These are phyloP conservation scores for Zea luxurians DNA, from an alignment of 176 grass and related monocot genomes.

Conservation along the genomic window DNA sequence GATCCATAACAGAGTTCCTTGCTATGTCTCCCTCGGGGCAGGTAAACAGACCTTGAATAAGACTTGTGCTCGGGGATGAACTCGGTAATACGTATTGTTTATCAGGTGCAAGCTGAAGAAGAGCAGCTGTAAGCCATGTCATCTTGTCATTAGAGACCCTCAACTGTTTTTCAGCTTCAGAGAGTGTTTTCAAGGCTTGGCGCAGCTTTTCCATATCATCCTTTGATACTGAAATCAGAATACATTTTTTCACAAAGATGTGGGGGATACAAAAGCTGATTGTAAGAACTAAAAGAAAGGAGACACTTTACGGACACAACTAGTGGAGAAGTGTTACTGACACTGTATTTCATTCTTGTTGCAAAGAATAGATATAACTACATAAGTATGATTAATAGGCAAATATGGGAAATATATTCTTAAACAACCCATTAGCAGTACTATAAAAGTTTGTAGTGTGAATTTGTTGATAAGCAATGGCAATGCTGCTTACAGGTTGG, in stretches of 20 bases:
- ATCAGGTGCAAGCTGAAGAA: constrained; percentile 96
- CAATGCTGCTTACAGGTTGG: constrained; percentile 65
- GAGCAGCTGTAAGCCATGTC: constrained; percentile 95
- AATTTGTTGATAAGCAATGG: constrained; percentile 13
- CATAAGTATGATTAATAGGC: not conserved
- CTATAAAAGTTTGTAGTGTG: not conserved
- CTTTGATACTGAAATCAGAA: constrained; percentile 75
- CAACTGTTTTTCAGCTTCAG: constrained; percentile 95
- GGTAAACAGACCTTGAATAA: constrained; percentile 43
- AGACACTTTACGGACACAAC: not conserved
- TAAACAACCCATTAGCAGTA: not conserved
- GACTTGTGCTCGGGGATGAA: constrained; percentile 65
- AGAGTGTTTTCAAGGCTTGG: constrained; percentile 80
- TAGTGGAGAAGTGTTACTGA: not conserved
- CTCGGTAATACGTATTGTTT: constrained; percentile 67
- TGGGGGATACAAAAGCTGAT: not conserved
- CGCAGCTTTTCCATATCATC: constrained; percentile 88
- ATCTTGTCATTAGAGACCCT: constrained; percentile 93
- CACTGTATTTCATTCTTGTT: constrained; percentile 20
- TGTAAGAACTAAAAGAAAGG: not conserved
- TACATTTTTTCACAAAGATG: constrained; percentile 39
- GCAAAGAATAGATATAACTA: constrained; percentile 4
- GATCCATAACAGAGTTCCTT: constrained; percentile 36
- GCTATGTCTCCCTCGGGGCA: constrained; percentile 23
- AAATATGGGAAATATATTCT: not conserved